These are phyloP conservation scores for Glebionis coronaria DNA, from an alignment of 129 eudicot species.

Conservation along the genomic window DNA sequence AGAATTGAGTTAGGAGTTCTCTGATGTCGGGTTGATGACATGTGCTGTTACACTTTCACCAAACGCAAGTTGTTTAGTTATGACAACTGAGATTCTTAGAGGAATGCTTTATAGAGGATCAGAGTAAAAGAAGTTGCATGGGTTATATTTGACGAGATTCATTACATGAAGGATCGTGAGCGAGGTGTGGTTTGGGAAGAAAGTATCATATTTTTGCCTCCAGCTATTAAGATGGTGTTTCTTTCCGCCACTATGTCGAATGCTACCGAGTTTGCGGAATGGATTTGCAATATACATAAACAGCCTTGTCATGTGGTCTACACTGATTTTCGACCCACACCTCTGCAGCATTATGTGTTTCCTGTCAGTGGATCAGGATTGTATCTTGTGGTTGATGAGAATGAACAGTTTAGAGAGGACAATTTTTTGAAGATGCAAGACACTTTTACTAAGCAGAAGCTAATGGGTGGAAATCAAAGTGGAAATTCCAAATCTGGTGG, in stretches of 20 bases:
- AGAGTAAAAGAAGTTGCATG: conserved; percentile 97
- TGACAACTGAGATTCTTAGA: conserved; percentile 94
- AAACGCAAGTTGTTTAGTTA: conserved; percentile 89
- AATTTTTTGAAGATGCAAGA: conserved; percentile 80
- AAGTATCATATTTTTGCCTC: conserved; percentile 88
- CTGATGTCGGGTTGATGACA: conserved; percentile 97
- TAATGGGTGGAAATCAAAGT: conserved; percentile 12
- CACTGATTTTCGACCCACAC: conserved; percentile 96
- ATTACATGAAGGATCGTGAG: conserved; percentile 97
- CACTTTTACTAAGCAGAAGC: conserved; percentile 67
- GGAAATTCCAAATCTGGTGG: conserved; percentile 44
- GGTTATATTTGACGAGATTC: conserved; percentile 98
- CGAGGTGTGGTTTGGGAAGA: conserved; percentile 99
- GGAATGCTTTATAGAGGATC: conserved; percentile 98
- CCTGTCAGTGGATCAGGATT: conserved; percentile 94
- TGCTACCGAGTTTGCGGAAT: conserved; percentile 99
- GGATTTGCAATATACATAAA: conserved; percentile 93
- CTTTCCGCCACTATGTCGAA: conserved; percentile 98
- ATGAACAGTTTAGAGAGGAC: conserved; percentile 93
- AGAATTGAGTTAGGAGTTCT: conserved; percentile 86
- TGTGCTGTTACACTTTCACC: conserved; percentile 93
- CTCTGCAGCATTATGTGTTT: conserved; percentile 93
- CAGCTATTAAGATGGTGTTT: conserved; percentile 94
- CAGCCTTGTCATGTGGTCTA: conserved; percentile 99
- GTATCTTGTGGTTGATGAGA: conserved; percentile 95